phyloP scores from a whole-genome alignment of 129 eudicot species.

The Flaveria brownii region DNA sequence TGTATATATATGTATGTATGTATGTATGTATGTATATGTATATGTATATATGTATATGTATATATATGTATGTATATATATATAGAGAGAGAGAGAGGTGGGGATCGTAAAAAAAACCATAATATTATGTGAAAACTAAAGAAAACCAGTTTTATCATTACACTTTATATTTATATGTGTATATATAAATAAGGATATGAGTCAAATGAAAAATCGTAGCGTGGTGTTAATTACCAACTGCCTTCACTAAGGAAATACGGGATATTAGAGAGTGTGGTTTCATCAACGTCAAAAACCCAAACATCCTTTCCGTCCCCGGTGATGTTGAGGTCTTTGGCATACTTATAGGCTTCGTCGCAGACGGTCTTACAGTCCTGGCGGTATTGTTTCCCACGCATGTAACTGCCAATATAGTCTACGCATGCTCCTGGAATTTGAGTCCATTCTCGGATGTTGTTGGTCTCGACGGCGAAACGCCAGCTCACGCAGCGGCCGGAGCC shows the following conservation, averaged over 20 bases:
- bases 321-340: conserved; percentile 35
- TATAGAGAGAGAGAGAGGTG: too few species aligned
- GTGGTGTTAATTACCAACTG: neutral
- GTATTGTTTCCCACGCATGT: conserved; percentile 50
- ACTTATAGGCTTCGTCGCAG: conserved; percentile 28
- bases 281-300: conserved; percentile 72
- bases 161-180: too few species aligned
- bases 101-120: too few species aligned
- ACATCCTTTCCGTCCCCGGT: conserved; percentile 46
- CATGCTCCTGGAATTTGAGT: conserved; percentile 36
- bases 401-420: conserved; percentile 36
- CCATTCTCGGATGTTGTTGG: conserved; percentile 44
- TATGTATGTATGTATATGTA: too few species aligned
- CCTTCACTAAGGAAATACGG: conserved; percentile 47
- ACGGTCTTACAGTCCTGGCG: conserved; percentile 34
- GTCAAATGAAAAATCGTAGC: too few species aligned
- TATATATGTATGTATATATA: too few species aligned
- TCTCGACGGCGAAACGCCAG: conserved; percentile 58
- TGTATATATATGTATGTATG: too few species aligned
- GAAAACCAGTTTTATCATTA: too few species aligned
- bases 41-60: too few species aligned
- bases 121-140: too few species aligned
- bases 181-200: too few species aligned
- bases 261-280: conserved; percentile 52
- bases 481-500: conserved; percentile 49